A percentile compares a stretch with the other conserved stretches of the same genome.
Conservation (phyloP, 306 rosid species). For the Dryas drummondii region DNA sequence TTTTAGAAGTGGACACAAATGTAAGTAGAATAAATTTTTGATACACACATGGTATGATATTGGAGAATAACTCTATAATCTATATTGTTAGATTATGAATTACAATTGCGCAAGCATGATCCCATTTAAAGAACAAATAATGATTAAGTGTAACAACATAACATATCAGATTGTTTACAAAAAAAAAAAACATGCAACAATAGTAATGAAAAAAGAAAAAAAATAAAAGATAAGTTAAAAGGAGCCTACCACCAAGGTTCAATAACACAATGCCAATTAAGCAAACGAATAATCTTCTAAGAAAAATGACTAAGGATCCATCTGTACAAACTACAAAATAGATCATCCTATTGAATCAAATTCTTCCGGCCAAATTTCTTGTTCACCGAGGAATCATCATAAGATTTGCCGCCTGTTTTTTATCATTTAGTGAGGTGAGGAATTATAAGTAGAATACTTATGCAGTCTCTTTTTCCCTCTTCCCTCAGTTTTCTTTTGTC, state of each 20-base stretch:
- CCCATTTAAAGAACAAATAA: no score
- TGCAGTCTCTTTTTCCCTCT: conserved; percentile 16
- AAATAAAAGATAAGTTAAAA: neutral
- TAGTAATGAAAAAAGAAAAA: no score
- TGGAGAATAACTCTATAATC: no score
- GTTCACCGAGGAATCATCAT: conserved; percentile 3
- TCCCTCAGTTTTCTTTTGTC: conserved; percentile 11
- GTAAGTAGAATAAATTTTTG: no score
- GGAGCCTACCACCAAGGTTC: neutral
- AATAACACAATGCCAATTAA: neutral
- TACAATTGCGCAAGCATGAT: no score
- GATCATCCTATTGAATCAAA: neutral
- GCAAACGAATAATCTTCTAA: neutral
- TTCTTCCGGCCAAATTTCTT: neutral
- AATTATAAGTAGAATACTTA: neutral
- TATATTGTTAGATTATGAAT: no score
- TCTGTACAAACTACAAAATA: neutral
- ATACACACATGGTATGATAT: no score
- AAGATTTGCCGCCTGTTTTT: conserved; percentile 3
- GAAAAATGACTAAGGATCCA: neutral
- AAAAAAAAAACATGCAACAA: no score
- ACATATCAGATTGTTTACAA: no score
- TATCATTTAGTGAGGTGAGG: neutral
- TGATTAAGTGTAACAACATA: no score
- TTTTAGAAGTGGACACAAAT: no score